These are phyloP conservation scores for Phytophthora pluvialis DNA, from an alignment of 352 stramenopile genomes.

Conservation along the genomic window DNA sequence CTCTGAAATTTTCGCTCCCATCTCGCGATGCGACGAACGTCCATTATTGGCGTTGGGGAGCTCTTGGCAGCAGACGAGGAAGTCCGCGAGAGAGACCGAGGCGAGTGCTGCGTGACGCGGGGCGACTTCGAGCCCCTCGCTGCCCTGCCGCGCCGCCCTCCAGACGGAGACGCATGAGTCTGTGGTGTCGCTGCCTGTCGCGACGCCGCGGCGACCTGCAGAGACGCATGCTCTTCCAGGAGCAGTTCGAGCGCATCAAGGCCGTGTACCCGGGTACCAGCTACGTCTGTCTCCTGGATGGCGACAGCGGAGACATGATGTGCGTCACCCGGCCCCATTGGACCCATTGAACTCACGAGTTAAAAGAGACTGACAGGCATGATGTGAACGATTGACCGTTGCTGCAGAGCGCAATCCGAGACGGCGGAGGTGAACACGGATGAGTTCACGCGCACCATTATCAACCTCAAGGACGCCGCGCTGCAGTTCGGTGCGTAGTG, in stretches of 20 bases:
- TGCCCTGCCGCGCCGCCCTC: conserved; percentile 6
- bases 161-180: conserved; percentile 47
- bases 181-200: conserved; percentile 78
- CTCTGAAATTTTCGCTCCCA: conserved; percentile 28
- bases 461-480: conserved; percentile 79
- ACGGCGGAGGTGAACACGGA: conserved; percentile 70
- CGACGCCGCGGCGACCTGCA: conserved; percentile 63
- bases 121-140: conserved; percentile 15
- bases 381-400: not conserved
- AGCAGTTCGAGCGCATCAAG: conserved; percentile 82
- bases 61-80: conserved; percentile 35
- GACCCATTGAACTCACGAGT: not conserved
- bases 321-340: conserved; percentile 37
- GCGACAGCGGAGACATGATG: conserved; percentile 82
- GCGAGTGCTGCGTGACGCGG: conserved; percentile 35
- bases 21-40: conserved; percentile 33
- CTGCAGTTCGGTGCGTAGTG: conserved; percentile 74
- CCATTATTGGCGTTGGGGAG: conserved; percentile 14
- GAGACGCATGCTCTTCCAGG: conserved; percentile 61
- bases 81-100: conserved; percentile 14
- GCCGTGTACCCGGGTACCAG: conserved; percentile 77
- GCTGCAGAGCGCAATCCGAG: conserved; percentile 70
- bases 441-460: conserved; percentile 79
- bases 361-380: not conserved
- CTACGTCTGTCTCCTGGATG: conserved; percentile 84